These are phyloP conservation scores for Cyberlindnera bimundalis DNA, from an alignment of 805 yeast species.

Conservation along the genomic window DNA sequence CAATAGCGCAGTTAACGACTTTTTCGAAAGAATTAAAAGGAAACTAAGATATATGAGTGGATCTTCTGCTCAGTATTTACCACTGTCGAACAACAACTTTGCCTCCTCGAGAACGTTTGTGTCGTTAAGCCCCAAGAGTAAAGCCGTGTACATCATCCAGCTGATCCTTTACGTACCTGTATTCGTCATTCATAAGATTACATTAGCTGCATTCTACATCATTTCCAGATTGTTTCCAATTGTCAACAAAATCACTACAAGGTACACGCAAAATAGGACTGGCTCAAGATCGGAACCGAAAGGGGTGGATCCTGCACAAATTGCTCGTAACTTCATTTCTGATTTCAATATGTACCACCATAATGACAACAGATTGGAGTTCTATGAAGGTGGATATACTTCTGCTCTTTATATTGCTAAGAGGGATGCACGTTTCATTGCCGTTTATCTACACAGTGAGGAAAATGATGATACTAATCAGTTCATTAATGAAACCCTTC, in stretches of 20 bases:
- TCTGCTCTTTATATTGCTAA: constrained; percentile 73
- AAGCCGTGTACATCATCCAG: constrained; percentile 28
- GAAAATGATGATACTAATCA: constrained; percentile 58
- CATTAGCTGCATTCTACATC: constrained; percentile 26
- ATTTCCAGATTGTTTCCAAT: constrained; percentile 34
- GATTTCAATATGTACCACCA: constrained; percentile 46
- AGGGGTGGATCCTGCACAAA: constrained; percentile 47
- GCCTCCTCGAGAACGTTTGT: constrained; percentile 8
- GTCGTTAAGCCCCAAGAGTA: constrained; percentile 25
- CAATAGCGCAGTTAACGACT: constrained; percentile 19
- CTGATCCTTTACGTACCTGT: constrained; percentile 33
- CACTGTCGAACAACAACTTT: constrained; percentile 27
- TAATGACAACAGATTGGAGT: constrained; percentile 26
- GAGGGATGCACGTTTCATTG: constrained; percentile 63
- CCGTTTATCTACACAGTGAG: constrained; percentile 70
- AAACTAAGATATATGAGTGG: constrained; percentile 21
- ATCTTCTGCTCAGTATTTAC: constrained; percentile 24
- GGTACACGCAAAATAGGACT: constrained; percentile 35
- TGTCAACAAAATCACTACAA: constrained; percentile 33
- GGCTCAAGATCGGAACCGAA: constrained; percentile 35
- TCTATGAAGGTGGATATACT: constrained; percentile 74
- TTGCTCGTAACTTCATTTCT: constrained; percentile 48
- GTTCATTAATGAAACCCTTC: constrained; percentile 53
- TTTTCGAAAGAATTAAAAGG: constrained; percentile 28
- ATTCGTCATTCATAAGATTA: constrained; percentile 28